Evolutionary conservation across 2,329 filamentous ascomycete species (phyloP), one percentile per base, ranked within the genome.

Genomic region (Fusarium sp.): DNA sequence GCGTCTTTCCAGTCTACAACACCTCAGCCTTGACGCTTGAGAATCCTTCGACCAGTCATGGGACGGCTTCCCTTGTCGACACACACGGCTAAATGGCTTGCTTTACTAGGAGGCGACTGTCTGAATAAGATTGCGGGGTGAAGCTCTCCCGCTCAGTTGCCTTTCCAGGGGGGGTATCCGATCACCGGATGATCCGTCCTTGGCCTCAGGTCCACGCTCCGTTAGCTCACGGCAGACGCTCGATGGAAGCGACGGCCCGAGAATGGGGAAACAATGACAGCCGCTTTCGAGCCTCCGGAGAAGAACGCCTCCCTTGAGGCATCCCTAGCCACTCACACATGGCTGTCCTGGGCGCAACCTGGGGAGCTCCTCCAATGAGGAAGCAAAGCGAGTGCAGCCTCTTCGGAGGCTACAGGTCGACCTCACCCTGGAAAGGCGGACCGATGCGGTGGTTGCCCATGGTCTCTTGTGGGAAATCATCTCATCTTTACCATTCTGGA

Each of bases 171-270:
- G 22, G 22, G 59, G 45, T n/a, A 33, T 37, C 61, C 57, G 69
- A 48, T 52, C 56, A 66, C 54, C 67, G 68, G 45, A 59, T 52
- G 57, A 73, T 68, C 52, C 61, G 37, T 43, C 43, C 63, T 56
- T 57, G 59, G 35, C 64, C 31, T 73, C n/a, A 35, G 27, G 39
- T 41, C 57, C 37, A 48, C 45, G 35, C 39, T 50, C 57, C 29
- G 31, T 61, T 71, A 64, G 60, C 64, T 70, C 37, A 60, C 48
- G 68, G 67, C 18, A 58, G 35, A 64, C 41, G 52, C 37, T 54
- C 35, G 48, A 71, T 73, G 73, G 73, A 74, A 76, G 73, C 73
- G 73, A 75, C 73, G 72, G 72, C 72, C 72, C 72, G 72, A 56
- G 57, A 52, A 61, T 60, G 37, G 56, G 64, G 52, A 39, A 39